Conservation (phyloP, 1,284 basidiomycete genomes). For the Volvariella volvacea region DNA sequence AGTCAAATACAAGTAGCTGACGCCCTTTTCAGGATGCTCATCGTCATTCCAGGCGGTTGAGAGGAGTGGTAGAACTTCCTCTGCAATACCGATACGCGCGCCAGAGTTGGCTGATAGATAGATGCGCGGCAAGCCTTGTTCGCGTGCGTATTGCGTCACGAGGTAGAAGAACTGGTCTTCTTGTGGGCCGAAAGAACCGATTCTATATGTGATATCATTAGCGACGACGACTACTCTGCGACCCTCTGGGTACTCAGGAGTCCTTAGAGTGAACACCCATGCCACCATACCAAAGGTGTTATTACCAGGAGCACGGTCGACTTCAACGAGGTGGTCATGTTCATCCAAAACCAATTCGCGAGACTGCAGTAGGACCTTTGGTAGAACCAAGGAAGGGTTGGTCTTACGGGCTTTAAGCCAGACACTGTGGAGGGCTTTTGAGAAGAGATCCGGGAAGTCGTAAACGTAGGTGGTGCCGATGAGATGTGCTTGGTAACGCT, state of each 20-base stretch:
- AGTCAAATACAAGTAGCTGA: conserved; percentile 95
- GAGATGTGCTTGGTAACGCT: conserved; percentile 98
- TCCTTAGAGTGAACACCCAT: conserved; percentile 92
- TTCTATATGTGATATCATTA: conserved; percentile 99
- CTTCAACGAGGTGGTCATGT: conserved; percentile 84
- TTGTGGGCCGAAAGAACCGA: conserved; percentile 93
- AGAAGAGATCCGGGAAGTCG: conserved; percentile 98
- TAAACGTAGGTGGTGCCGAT: conserved; percentile 98
- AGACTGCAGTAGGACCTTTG: conserved; percentile 76
- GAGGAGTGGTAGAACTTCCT: conserved; percentile 88
- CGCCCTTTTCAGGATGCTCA: conserved; percentile 85
- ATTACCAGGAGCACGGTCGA: conserved; percentile 87
- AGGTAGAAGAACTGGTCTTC: conserved; percentile 98
- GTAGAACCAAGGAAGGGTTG: conserved; percentile 65
- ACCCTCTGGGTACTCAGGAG: conserved; percentile 91
- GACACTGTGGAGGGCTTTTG: conserved; percentile 91
- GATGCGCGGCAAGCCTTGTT: conserved; percentile 85
- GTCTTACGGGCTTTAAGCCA: conserved; percentile 74
- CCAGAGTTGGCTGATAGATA: conserved; percentile 99
- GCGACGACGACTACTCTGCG: conserved; percentile 88
- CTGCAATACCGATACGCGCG: conserved; percentile 93
- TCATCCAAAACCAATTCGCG: conserved; percentile 94
- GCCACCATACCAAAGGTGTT: conserved; percentile 98
- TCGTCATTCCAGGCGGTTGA: conserved; percentile 88
- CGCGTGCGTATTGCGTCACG: conserved; percentile 89